phyloP scores from a whole-genome alignment of 2,329 filamentous ascomycete species.

The Thermoascus crustaceus region DNA sequence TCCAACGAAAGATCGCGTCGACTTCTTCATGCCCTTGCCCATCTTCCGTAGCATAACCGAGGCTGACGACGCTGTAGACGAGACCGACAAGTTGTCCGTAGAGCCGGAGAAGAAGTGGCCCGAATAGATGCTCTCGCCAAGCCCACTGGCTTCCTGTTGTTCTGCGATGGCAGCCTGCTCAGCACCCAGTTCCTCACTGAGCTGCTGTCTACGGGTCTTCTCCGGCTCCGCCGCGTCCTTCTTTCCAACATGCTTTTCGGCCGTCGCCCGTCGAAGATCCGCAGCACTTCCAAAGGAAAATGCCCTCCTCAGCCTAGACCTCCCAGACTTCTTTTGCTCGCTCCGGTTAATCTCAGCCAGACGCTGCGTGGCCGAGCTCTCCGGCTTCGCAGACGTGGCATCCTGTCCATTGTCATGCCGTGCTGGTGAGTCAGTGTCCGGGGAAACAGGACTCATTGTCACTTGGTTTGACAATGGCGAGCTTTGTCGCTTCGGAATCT shows the following conservation, averaged over 20 bases:
- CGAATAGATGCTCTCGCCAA: conserved; percentile 89
- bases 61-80: conserved; percentile 41
- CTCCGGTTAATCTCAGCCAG: conserved; percentile 81
- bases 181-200: conserved; percentile 64
- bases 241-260: conserved; percentile 48
- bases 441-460: conserved; percentile 51
- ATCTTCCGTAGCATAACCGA: conserved; percentile 72
- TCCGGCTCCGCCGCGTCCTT: conserved; percentile 39
- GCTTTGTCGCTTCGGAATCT: conserved; percentile 59
- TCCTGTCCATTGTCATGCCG: conserved; percentile 18
- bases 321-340: conserved; percentile 68
- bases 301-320: conserved; percentile 76
- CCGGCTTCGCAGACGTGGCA: conserved; percentile 23
- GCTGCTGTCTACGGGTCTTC: conserved; percentile 58
- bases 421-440: conserved; percentile 32
- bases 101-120: conserved; percentile 74
- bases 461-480: conserved; percentile 68
- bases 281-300: conserved; percentile 96
- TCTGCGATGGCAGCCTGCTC: conserved; percentile 88
- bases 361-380: conserved; percentile 71
- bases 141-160: conserved; percentile 82
- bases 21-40: conserved; percentile 97
- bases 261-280: conserved; percentile 70
- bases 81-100: conserved; percentile 71
- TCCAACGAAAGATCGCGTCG: conserved; percentile 80